A percentile compares a stretch with the other conserved stretches of the same genome.
phyloP scores from a whole-genome alignment of 176 grass and related monocot species.

The Calamus simplicifolius region DNA sequence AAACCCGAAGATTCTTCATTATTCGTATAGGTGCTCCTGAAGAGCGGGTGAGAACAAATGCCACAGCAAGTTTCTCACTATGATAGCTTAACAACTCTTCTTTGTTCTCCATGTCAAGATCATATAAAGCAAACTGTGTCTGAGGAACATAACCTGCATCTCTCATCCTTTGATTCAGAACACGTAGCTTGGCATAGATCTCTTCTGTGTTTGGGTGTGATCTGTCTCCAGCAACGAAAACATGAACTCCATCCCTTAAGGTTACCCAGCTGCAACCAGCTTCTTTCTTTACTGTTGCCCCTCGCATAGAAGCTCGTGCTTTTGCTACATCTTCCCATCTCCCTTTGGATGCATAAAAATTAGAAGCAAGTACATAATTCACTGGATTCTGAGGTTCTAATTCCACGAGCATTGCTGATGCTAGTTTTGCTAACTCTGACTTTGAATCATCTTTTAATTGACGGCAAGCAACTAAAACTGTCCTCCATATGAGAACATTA shows the following conservation, averaged over 20 bases:
- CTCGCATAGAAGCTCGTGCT: slow-evolving; percentile 44
- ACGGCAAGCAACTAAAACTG: slow-evolving; percentile 63
- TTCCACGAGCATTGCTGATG: slow-evolving; percentile 64
- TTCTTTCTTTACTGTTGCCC: slow-evolving; percentile 46
- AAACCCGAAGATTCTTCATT: slow-evolving; percentile 78
- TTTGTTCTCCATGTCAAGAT: slow-evolving; percentile 68
- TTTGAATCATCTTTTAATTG: slow-evolving; percentile 46
- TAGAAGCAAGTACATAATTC: slow-evolving; percentile 75
- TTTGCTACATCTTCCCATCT: slow-evolving; percentile 69
- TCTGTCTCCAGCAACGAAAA: slow-evolving; percentile 61
- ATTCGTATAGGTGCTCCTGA: slow-evolving; percentile 52
- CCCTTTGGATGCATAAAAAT: slow-evolving; percentile 59
- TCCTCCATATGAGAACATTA: slow-evolving; percentile 73
- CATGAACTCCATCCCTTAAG: slow-evolving; percentile 57
- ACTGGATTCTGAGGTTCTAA: slow-evolving; percentile 80
- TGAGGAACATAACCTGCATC: slow-evolving; percentile 54
- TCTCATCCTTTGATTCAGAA: slow-evolving; percentile 55
- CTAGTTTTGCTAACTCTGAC: slow-evolving; percentile 46
- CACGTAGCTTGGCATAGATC: slow-evolving; percentile 54
- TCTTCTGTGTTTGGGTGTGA: slow-evolving; percentile 67
- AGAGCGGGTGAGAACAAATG: slow-evolving; percentile 56
- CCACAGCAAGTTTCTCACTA: slow-evolving; percentile 73
- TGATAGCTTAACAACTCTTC: slow-evolving; percentile 63
- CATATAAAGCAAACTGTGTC: slow-evolving; percentile 49
- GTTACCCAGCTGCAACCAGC: slow-evolving; percentile 80